These are phyloP conservation scores for Talaromyces sp. DNA, from an alignment of 2,329 filamentous ascomycete species.

Conservation along the genomic window DNA sequence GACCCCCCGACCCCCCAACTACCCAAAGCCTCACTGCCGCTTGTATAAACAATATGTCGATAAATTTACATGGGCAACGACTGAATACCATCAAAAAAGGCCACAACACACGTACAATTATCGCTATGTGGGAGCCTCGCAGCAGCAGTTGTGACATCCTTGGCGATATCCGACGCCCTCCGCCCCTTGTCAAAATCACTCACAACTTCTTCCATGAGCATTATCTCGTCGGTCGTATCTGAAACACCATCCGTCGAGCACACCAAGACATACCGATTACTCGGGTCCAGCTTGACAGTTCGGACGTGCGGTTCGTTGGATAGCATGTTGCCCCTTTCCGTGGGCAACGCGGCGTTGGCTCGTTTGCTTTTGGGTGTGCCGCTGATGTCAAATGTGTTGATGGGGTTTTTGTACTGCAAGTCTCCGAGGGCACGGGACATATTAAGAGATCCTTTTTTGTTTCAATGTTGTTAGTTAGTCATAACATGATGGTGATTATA, in stretches of 20 bases:
- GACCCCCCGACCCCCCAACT: no score
- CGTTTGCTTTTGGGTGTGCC: slow-evolving; percentile 13
- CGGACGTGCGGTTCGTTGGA: slow-evolving; percentile 27
- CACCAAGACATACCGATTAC: slow-evolving; percentile 24
- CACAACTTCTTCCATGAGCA: slow-evolving; percentile 25
- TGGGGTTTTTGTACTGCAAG: slow-evolving; percentile 31
- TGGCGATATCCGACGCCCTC: slow-evolving; percentile 24
- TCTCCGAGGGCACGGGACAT: slow-evolving; percentile 33
- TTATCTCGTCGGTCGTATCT: slow-evolving; percentile 22
- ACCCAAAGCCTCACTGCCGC: no score
- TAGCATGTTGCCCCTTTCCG: slow-evolving; percentile 23
- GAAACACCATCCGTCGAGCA: slow-evolving; percentile 27
- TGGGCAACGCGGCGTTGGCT: slow-evolving; percentile 14
- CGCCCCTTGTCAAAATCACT: slow-evolving; percentile 22
- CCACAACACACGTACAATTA: slow-evolving; percentile 28
- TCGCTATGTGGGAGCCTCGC: slow-evolving; percentile 19
- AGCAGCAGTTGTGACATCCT: slow-evolving; percentile 18
- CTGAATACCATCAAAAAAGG: slow-evolving; percentile 23
- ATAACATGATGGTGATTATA: background rate
- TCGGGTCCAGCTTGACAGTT: slow-evolving; percentile 16
- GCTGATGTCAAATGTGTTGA: slow-evolving; percentile 19
- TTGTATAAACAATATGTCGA: background rate
- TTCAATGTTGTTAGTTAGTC: no score
- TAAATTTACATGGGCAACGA: slow-evolving; percentile 1
- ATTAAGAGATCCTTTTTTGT: slow-evolving; percentile 23